phyloP scores from a whole-genome alignment of 345 rosid species.

The Pistacia atlantica region DNA sequence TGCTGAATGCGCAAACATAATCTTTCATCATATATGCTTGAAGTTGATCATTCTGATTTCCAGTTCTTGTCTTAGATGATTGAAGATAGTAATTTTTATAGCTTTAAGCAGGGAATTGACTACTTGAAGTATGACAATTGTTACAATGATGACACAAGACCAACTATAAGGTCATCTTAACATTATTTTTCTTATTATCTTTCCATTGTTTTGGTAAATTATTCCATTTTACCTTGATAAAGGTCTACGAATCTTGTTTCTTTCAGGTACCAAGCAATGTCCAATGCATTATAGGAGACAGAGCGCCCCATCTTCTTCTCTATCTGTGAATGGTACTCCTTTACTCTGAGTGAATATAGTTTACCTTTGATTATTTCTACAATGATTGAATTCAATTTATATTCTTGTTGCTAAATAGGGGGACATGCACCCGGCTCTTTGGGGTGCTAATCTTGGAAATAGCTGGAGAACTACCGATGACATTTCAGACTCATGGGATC shows the following conservation, averaged over 20 bases:
- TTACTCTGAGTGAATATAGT: neutral
- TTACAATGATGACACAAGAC: conserved; percentile 28
- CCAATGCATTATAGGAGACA: too few species aligned
- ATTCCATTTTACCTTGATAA: too few species aligned
- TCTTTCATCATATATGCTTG: neutral
- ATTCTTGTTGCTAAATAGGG: conserved; percentile 16
- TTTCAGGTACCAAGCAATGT: too few species aligned
- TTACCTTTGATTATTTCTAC: neutral
- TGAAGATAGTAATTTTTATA: neutral
- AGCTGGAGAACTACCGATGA: conserved; percentile 34
- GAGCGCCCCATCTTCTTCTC: too few species aligned
- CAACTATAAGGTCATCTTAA: conserved; percentile 5
- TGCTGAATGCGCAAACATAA: neutral
- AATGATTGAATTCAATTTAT: neutral
- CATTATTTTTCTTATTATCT: neutral
- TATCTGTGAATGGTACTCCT: conserved; percentile 17
- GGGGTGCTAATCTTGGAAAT: conserved; percentile 26
- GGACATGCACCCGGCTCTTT: conserved; percentile 23
- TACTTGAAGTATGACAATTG: conserved; percentile 48
- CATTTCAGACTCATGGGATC: conserved; percentile 25
- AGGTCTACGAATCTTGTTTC: too few species aligned
- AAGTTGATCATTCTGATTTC: neutral
- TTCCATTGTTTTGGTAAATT: neutral
- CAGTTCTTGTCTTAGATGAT: neutral
- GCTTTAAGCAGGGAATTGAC: conserved; percentile 39